phyloP scores from a whole-genome alignment of 108 stramenopile species.

The Parietichytrium sp. region DNA sequence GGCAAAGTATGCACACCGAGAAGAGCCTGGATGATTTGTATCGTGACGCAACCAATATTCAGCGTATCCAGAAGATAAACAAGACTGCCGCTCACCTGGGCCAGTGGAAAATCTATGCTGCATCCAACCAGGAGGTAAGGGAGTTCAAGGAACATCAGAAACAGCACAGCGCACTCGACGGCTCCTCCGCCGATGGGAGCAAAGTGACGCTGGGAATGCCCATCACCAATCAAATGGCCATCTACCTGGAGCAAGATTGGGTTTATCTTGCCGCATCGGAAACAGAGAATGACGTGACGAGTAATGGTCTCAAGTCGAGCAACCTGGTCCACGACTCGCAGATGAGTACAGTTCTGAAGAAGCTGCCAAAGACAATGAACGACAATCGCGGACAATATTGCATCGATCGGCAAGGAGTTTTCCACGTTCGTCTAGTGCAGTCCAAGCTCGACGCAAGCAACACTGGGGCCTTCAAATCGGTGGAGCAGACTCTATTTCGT shows the following conservation, averaged over 20 bases:
- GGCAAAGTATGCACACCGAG: background rate
- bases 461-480: background rate
- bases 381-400: background rate
- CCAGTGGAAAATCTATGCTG: background rate
- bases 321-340: no score
- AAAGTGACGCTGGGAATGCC: no score
- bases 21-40: background rate
- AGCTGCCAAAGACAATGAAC: background rate
- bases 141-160: background rate
- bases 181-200: background rate
- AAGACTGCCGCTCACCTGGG: background rate
- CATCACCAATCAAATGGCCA: background rate
- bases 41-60: slow-evolving; percentile 8
- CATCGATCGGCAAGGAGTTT: background rate
- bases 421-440: background rate
- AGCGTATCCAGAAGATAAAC: slow-evolving; percentile 17
- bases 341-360: background rate
- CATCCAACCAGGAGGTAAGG: background rate
- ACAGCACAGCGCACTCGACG: background rate
- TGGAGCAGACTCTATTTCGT: background rate
- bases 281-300: no score
- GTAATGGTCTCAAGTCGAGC: no score
- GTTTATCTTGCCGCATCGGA: background rate
- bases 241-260: slow-evolving; percentile 24
- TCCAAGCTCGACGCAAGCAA: background rate